Evolutionary conservation across 345 rosid genomes (phyloP), one percentile per base, ranked within the genome.

Genomic region (Conringia planisiliqua): DNA sequence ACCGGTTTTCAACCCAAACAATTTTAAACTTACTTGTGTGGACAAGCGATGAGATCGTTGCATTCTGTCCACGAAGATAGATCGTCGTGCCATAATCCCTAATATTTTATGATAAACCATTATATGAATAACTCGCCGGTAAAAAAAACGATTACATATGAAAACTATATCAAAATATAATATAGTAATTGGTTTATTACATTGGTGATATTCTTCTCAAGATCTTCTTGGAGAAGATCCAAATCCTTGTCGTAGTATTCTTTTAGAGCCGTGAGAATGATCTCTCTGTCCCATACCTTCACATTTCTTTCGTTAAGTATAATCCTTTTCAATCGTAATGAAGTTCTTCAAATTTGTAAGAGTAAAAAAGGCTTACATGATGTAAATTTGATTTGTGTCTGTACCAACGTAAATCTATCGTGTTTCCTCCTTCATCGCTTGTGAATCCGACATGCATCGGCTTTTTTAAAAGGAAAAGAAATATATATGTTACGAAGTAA

Each of bases 241-340:
- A 86, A 72, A 81, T 94, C 83, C 44, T 90, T 87, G 14, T 84
- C 89, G 12, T 94, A 87, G 81, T 82, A 88, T 59, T 91, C 96
- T 54, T 80, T 75, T 0, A 87, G 79, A 72, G 98, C 93, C 51
- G 90, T 84, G 2, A 87, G 91, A 40, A 94, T 82, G 40, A 94
- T 90, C 79, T 94, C 97, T 83, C 95, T 89, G 14, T 94, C 97
- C 98, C 97, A 94, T 22, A 94, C 96, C 97, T 93, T 36, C 13
- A 71, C 56, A 58, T 57, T 29, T 59, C 5, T 13, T 20, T 18
- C 62, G 30, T 17, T 71, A 48, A 3, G 71, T 46, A n/a, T n/a
- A 46, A 7, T 46, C 6, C 4, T 3, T 63, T 26, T 38, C n/a
- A 0, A 64, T 39, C 4, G 1, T 26, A 6, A 48, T 40, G 9